Conservation (phyloP, 169 alveolate species). For the Plasmodium gonderi region DNA sequence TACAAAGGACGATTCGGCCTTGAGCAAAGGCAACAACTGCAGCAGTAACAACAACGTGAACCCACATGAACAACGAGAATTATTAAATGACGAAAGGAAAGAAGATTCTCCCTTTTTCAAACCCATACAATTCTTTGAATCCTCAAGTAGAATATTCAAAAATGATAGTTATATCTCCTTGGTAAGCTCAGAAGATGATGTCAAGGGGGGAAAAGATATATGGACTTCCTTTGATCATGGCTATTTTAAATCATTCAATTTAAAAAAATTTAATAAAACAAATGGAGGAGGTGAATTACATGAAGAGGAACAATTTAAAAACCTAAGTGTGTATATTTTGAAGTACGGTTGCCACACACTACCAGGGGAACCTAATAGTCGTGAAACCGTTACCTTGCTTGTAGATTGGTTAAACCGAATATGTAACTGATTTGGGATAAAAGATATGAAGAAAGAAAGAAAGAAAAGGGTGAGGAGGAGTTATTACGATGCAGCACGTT, state of each 20-base stretch:
- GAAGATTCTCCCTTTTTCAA: background rate
- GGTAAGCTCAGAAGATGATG: background rate
- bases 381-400: conserved; percentile 1
- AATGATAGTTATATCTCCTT: background rate
- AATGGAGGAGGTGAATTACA: background rate
- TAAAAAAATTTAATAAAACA: background rate
- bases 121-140: background rate
- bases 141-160: background rate
- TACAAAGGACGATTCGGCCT: background rate
- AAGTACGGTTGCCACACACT: conserved; percentile 51
- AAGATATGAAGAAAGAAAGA: no score
- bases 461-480: no score
- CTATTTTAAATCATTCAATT: conserved; percentile 11
- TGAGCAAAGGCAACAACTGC: background rate
- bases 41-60: no score
- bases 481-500: no score
- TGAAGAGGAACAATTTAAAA: conserved; percentile 13
- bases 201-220: background rate
- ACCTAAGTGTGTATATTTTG: conserved; percentile 33
- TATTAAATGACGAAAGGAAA: background rate
- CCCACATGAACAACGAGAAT: background rate
- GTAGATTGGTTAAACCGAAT: conserved; percentile 39
- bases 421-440: background rate
- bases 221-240: conserved; percentile 61
- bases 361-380: conserved; percentile 46